Percentiles rank a stretch among this genome's conserved stretches.
These are phyloP conservation scores for Pelargonium myrrhifolium DNA, from an alignment of 441 rosid genomes.

Conservation along the genomic window DNA sequence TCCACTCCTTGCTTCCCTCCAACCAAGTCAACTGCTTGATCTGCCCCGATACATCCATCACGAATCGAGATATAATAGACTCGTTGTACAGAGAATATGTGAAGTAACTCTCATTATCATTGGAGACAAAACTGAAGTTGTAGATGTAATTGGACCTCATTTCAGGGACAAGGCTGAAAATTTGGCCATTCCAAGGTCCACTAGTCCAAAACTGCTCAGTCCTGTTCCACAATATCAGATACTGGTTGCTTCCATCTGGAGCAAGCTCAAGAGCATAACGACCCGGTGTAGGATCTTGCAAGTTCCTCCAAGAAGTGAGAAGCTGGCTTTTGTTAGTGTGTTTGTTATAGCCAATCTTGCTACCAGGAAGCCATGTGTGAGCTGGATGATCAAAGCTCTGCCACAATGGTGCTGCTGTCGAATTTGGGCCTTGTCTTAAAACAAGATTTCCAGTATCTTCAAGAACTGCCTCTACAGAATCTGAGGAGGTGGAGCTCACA, in stretches of 20 bases:
- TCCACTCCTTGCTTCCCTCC: slow-evolving; percentile 31
- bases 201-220: slow-evolving; percentile 45
- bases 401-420: slow-evolving; percentile 32
- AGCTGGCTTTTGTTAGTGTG: slow-evolving; percentile 23
- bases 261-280: slow-evolving; percentile 58
- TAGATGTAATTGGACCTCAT: slow-evolving; percentile 45
- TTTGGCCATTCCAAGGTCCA: slow-evolving; percentile 46
- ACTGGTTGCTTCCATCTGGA: slow-evolving; percentile 40
- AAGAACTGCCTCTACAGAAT: slow-evolving; percentile 39
- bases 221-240: slow-evolving; percentile 41
- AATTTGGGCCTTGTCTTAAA: slow-evolving; percentile 28
- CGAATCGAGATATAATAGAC: slow-evolving; percentile 26
- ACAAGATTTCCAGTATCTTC: slow-evolving; percentile 52
- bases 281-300: slow-evolving; percentile 56
- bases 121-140: slow-evolving; percentile 37
- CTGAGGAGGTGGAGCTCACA: slow-evolving; percentile 25
- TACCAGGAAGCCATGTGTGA: slow-evolving; percentile 65
- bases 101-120: slow-evolving; percentile 45
- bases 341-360: slow-evolving; percentile 40
- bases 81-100: slow-evolving; percentile 35
- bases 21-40: slow-evolving; percentile 40
- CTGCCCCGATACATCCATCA: slow-evolving; percentile 52
- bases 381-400: slow-evolving; percentile 58
- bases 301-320: slow-evolving; percentile 54
- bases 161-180: slow-evolving; percentile 40